These are phyloP conservation scores for Chaetoceros tenuissimus DNA, from an alignment of 108 stramenopile genomes.

Conservation along the genomic window DNA sequence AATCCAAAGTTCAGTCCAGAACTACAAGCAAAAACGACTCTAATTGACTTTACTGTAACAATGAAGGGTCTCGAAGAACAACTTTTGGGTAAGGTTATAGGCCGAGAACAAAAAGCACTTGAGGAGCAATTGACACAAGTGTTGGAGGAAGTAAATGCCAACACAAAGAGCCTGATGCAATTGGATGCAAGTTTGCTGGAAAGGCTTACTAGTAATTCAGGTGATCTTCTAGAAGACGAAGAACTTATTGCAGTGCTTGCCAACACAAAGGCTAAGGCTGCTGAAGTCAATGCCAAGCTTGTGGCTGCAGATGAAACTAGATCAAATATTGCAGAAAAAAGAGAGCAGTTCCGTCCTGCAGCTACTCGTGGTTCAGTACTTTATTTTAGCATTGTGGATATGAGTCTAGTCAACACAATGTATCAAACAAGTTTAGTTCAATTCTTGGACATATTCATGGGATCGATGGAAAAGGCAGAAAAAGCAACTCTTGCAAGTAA, in stretches of 20 bases:
- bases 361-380: slow-evolving; percentile 84
- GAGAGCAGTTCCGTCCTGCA: slow-evolving; percentile 87
- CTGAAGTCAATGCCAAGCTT: slow-evolving; percentile 83
- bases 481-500: slow-evolving; percentile 78
- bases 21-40: slow-evolving; percentile 88
- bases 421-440: slow-evolving; percentile 88
- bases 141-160: slow-evolving; percentile 83
- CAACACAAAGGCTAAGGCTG: slow-evolving; percentile 87
- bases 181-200: slow-evolving; percentile 81
- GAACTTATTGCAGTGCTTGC: slow-evolving; percentile 83
- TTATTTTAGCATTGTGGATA: slow-evolving; percentile 89
- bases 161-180: slow-evolving; percentile 78
- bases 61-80: slow-evolving; percentile 90
- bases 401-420: slow-evolving; percentile 83
- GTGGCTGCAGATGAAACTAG: slow-evolving; percentile 81
- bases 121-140: slow-evolving; percentile 90
- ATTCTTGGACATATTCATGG: slow-evolving; percentile 83
- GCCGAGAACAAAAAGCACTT: slow-evolving; percentile 85
- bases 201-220: slow-evolving; percentile 76
- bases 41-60: slow-evolving; percentile 91
- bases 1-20: slow-evolving; percentile 89
- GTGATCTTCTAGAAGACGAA: slow-evolving; percentile 84
- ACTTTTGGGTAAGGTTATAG: slow-evolving; percentile 85
- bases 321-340: slow-evolving; percentile 79
- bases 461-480: slow-evolving; percentile 79